Evolutionary conservation across 2,329 filamentous ascomycete genomes (phyloP).

Genomic region (Stagonosporopsis chrysanthemi): DNA sequence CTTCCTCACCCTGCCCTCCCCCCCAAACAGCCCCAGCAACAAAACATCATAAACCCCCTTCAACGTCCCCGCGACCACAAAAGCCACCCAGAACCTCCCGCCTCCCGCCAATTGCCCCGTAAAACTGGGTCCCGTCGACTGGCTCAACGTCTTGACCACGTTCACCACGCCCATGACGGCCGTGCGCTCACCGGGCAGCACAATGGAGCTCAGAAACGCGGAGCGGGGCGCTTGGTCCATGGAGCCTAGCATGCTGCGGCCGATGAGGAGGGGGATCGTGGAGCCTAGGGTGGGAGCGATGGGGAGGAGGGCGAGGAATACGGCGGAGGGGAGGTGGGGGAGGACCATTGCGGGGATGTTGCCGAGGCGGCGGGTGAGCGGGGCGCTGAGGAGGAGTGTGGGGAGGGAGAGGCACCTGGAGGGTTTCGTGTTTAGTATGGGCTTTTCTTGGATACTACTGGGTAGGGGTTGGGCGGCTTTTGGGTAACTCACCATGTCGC

Average conservation of each 20-base stretch:
- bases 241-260: conserved; percentile 42
- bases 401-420: conserved; percentile 37
- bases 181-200: conserved; percentile 46
- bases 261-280: conserved; percentile 44
- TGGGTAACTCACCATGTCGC: conserved; percentile 46
- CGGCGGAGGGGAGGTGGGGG: conserved; percentile 47
- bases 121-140: conserved; percentile 44
- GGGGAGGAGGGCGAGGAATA: conserved; percentile 44
- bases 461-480: too few species aligned
- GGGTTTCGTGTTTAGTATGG: neutral
- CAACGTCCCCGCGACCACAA: conserved; percentile 48
- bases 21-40: conserved; percentile 47
- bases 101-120: conserved; percentile 48
- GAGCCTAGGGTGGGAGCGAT: conserved; percentile 31
- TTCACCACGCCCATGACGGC: conserved; percentile 52
- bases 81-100: conserved; percentile 49
- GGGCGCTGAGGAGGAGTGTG: conserved; percentile 43
- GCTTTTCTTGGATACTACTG: neutral
- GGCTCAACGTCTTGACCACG: conserved; percentile 47
- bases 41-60: conserved; percentile 48
- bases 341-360: conserved; percentile 56
- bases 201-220: conserved; percentile 46
- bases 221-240: conserved; percentile 51
- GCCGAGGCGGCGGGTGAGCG: conserved; percentile 68
- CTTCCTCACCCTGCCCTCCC: conserved; percentile 14